These are phyloP conservation scores for Talaromyces albobiverticillius DNA, from an alignment of 2,329 filamentous ascomycete species.

Conservation along the genomic window DNA sequence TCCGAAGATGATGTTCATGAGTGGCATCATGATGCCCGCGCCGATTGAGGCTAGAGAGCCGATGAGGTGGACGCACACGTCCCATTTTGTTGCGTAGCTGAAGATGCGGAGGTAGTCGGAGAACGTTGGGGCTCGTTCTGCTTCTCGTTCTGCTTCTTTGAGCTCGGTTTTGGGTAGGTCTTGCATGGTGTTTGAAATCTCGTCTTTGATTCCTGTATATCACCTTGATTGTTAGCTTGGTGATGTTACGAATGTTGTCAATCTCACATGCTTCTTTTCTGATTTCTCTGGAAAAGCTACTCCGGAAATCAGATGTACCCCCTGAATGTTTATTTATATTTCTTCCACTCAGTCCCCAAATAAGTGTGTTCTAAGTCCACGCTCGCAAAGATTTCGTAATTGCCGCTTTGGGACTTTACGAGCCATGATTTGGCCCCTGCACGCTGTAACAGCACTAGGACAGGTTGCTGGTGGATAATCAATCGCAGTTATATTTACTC, in stretches of 20 bases:
- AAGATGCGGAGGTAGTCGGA: conserved; percentile 8
- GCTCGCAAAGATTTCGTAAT: not conserved
- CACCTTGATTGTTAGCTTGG: not conserved
- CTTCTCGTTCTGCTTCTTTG: not conserved
- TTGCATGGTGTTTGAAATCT: not conserved
- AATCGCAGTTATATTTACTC: no score
- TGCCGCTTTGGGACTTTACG: no score
- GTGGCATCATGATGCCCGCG: conserved; percentile 29
- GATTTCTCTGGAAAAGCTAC: not conserved
- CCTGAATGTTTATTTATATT: not conserved
- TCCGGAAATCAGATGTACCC: no score
- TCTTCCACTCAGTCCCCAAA: not conserved
- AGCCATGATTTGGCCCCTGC: no score
- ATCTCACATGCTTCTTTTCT: not conserved
- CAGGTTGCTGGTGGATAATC: no score
- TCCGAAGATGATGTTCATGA: conserved; percentile 62
- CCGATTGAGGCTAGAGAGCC: conserved; percentile 15
- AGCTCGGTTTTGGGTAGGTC: not conserved
- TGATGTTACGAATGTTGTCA: not conserved
- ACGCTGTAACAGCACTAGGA: no score
- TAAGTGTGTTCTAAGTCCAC: not conserved
- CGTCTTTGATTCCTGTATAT: not conserved
- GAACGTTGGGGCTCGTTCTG: conserved; percentile 1
- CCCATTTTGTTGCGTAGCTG: conserved; percentile 4
- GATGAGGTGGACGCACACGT: not conserved